phyloP scores from a whole-genome alignment of 441 rosid species.

The Populus tomentosa region DNA sequence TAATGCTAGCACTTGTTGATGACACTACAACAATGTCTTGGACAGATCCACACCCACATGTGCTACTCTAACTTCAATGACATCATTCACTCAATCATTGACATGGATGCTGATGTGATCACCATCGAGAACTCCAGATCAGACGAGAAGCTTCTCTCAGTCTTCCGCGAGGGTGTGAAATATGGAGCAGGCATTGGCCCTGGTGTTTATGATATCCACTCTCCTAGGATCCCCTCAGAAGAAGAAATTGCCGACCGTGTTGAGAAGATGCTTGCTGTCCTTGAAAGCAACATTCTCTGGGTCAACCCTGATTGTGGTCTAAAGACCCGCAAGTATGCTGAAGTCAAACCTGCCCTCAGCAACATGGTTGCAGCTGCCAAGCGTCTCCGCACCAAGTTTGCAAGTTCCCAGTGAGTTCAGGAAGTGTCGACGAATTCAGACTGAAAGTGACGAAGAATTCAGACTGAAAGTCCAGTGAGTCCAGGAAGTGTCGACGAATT shows the following conservation, averaged over 20 bases:
- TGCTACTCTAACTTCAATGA: conserved; percentile 98
- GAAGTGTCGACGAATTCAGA: neutral
- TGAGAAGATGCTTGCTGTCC: conserved; percentile 93
- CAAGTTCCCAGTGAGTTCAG: conserved; percentile 43
- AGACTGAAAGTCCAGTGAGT: conserved; percentile 44
- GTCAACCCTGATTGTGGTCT: conserved; percentile 98
- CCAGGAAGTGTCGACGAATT: neutral
- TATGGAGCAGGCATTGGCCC: conserved; percentile 99
- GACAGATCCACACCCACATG: conserved; percentile 97
- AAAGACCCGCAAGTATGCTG: conserved; percentile 87
- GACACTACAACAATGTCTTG: neutral
- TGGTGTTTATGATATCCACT: conserved; percentile 95
- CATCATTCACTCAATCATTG: conserved; percentile 87
- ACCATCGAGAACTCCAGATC: conserved; percentile 97
- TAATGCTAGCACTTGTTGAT: neutral
- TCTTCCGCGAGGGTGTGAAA: conserved; percentile 97
- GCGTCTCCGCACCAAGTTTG: conserved; percentile 76
- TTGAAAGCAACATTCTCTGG: conserved; percentile 85
- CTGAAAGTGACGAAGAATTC: no score
- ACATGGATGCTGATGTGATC: conserved; percentile 98
- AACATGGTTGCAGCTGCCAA: conserved; percentile 93
- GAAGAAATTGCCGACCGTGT: conserved; percentile 91
- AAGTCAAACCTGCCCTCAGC: conserved; percentile 84
- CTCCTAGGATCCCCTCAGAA: conserved; percentile 82
- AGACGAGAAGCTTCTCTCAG: conserved; percentile 94